Evolutionary conservation across 2,329 filamentous ascomycete genomes (phyloP), one percentile per base, ranked within the genome.

Genomic region (Aurifilum marmelostoma): DNA sequence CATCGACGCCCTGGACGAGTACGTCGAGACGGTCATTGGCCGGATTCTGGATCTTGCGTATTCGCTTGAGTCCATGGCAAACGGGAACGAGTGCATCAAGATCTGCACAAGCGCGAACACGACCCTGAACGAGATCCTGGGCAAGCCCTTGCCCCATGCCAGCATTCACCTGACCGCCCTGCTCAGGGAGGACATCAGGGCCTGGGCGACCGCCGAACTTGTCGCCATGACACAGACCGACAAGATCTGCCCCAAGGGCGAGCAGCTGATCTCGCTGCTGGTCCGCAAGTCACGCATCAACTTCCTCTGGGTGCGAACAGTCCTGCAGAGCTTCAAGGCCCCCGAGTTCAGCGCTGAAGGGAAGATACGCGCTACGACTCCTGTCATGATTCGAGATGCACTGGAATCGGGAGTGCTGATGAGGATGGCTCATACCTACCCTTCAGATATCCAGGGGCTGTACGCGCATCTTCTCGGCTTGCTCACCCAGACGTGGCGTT

Each of bases 1-100:
- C 27, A 50, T 63, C n/a, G 61, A 63, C 41, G 61, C 27, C 61
- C 41, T 63, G 61, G 61, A 63, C 41, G 47, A 64, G 41, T 64
- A 52, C 29, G 24, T 18, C n/a, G 37, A 64, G 62, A n/a, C 29
- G 41, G 62, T 24, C 34, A 27, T 16, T 9, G 29, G 12, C 3
- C 12, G 27, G 14, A 37, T 47, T 8, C 18, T 12, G 8, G 41
- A 50, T 2, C 9, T 64, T 37, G 43, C 47, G 14, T 18, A 29
- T 6, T 12, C 34, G 9, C 37, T 64, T 9, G 21, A 39, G 9
- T 11, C 24, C 1, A 6, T 29, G 43, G 34, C 47, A 9, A 27
- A 18, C 29, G 12, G 9, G 16, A 64, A 37, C 47, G 9, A 21
- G 24, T 29, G 12, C 27, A n/a, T 64, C 29, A 64, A 64, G 62